phyloP scores from a whole-genome alignment of 106 monocot genomes.

The Phalaenopsis aphrodite region DNA sequence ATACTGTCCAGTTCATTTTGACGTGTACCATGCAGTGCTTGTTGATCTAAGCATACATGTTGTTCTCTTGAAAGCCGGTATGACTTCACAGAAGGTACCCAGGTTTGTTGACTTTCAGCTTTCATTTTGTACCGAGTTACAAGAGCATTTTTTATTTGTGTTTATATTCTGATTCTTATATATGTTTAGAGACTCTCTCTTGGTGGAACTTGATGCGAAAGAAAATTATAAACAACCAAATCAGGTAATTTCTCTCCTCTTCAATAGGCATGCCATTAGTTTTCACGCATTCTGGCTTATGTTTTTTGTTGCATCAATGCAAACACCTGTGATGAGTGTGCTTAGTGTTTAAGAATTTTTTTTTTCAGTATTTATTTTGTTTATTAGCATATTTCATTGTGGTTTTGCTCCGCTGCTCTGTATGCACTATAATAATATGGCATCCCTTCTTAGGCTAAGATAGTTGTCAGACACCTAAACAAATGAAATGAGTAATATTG shows the following conservation, averaged over 20 bases:
- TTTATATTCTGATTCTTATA: conserved; percentile 2
- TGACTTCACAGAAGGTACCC: conserved; percentile 53
- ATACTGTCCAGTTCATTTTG: conserved; percentile 98
- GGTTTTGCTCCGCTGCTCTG: not conserved
- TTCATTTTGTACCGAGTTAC: conserved; percentile 1
- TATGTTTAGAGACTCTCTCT: conserved; percentile 19
- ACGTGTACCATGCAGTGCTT: conserved; percentile 80
- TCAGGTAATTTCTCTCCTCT: conserved; percentile 31
- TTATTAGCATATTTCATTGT: not conserved
- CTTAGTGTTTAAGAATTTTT: not conserved
- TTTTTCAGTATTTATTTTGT: not conserved
- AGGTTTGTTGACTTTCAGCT: conserved; percentile 74
- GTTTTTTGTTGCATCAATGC: not conserved
- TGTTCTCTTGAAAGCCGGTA: conserved; percentile 66
- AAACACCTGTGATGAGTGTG: not conserved
- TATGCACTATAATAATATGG: not conserved
- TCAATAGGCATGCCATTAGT: not conserved
- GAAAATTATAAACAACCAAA: conserved; percentile 17
- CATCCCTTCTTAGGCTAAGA: not conserved
- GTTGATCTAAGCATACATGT: conserved; percentile 80
- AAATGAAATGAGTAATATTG: not conserved
- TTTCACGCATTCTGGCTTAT: not conserved
- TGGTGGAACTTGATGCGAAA: conserved; percentile 16
- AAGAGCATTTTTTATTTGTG: not conserved
- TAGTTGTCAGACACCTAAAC: not conserved